Evolutionary conservation across 1,139 yeast genomes (phyloP).

Genomic region (Taphrina wiesneri): DNA sequence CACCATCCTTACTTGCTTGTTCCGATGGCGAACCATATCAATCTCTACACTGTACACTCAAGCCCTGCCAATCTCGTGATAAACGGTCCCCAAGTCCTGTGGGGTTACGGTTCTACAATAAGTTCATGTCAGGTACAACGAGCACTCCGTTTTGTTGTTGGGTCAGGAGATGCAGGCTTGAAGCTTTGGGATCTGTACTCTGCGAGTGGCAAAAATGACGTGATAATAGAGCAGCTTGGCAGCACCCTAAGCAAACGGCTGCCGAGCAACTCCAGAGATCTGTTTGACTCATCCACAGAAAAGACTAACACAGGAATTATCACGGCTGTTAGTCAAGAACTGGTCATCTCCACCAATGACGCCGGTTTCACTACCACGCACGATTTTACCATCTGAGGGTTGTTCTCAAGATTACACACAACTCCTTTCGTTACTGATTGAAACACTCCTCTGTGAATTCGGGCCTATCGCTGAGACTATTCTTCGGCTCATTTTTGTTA

Average conservation of each 20-base stretch:
- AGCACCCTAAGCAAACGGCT: neutral
- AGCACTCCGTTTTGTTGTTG: slow-evolving; percentile 12
- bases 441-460: no score
- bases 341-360: neutral
- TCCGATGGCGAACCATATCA: neutral
- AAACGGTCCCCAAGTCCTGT: neutral
- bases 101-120: neutral
- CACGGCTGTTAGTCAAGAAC: neutral
- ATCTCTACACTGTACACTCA: neutral
- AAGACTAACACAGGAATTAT: neutral
- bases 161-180: slow-evolving; percentile 7
- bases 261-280: neutral
- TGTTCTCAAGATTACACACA: no score
- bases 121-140: neutral
- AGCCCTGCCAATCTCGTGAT: neutral
- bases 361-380: neutral
- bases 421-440: no score
- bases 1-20: slow-evolving; percentile 7
- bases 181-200: slow-evolving; percentile 2
- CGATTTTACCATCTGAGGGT: neutral
- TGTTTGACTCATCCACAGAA: neutral
- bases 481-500: no score
- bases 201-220: neutral
- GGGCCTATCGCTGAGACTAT: no score
- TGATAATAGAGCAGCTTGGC: neutral